Evolutionary conservation across 2,329 filamentous ascomycete genomes (phyloP).

Genomic region (Neopestalotiopsis clavispora): DNA sequence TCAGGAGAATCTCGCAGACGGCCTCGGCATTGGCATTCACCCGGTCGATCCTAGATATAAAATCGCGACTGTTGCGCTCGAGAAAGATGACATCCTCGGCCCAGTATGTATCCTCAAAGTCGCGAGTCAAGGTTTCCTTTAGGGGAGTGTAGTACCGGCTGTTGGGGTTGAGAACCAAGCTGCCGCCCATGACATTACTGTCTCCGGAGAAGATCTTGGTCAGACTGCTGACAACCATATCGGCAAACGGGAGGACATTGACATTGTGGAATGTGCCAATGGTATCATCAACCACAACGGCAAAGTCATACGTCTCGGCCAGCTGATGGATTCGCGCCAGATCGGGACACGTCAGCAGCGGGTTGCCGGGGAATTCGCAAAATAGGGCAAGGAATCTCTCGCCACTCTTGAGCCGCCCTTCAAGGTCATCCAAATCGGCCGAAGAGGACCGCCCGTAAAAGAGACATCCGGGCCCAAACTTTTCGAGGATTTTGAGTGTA

Average conservation of each 20-base stretch:
- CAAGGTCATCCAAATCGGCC: conserved; percentile 83
- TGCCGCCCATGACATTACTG: conserved; percentile 97
- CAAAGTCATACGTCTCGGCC: conserved; percentile 85
- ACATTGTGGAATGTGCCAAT: conserved; percentile 97
- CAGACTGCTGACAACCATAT: conserved; percentile 91
- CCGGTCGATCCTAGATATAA: conserved; percentile 78
- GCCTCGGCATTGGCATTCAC: conserved; percentile 87
- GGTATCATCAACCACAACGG: conserved; percentile 92
- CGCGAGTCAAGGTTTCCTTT: conserved; percentile 66
- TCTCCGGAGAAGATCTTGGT: conserved; percentile 98
- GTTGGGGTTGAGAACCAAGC: conserved; percentile 67
- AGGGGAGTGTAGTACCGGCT: conserved; percentile 72
- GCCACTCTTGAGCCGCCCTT: conserved; percentile 70
- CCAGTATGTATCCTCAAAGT: conserved; percentile 93
- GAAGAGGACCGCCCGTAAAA: conserved; percentile 86
- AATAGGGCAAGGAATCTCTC: conserved; percentile 84
- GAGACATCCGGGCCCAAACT: conserved; percentile 86
- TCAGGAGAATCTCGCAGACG: conserved; percentile 73
- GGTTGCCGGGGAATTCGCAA: conserved; percentile 95
- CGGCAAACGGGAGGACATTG: conserved; percentile 86
- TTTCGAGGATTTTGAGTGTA: conserved; percentile 91
- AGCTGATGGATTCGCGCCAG: conserved; percentile 79
- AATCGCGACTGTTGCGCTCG: conserved; percentile 95
- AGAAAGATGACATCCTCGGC: conserved; percentile 92
- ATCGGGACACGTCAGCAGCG: conserved; percentile 83